Evolutionary conservation across 164 flowering plant species (phyloP), one percentile per base, ranked within the genome.

Genomic region (Paratinospora sagittata): DNA sequence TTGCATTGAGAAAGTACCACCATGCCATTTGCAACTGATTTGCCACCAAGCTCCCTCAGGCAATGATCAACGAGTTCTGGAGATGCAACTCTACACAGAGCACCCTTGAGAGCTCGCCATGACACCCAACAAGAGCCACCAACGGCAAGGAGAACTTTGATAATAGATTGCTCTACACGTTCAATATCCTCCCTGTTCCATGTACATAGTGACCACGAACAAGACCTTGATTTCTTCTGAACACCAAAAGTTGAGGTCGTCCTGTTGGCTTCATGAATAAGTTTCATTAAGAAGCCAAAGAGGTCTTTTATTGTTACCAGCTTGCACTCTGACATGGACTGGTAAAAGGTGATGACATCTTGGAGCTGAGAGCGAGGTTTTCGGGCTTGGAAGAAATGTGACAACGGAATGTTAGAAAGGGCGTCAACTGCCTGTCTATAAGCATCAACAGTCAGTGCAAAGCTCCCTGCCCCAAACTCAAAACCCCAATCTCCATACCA

Each of bases 401-500:
- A 63, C 61, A 92, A 70, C 3, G 91, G 89, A 26, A 81, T 26
- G 49, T 47, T 72, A 10, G 93, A 86, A 27, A 92, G 84, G 66
- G 74, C 71, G 8, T 84, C 82, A 8, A 92, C 82, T 8, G 97
- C 88, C 19, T 43, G 39, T 7, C 47, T 62, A 58, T 92, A 92
- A 19, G 86, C 81, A 62, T 85, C 87, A 1, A 49, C 60, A 3
- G 93, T 88, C 43, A 89, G 75, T 6, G 78, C 93, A 81, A 78
- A 92, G 69, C 97, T 89, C 19, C 97, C 97, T 23, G 88, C 78
- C 33, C 92, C 94, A 79, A 90, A 90, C 72, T 89, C 84, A 74
- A 84, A 90, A 27, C 94, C 97, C 97, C 97, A 92, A 3, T 87
- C 72, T 23, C 94, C 92, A 84, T 90, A 92, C 97, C 97, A 90